Evolutionary conservation across 1,284 basidiomycete species (phyloP).

Genomic region (Phlebopus sp.): DNA sequence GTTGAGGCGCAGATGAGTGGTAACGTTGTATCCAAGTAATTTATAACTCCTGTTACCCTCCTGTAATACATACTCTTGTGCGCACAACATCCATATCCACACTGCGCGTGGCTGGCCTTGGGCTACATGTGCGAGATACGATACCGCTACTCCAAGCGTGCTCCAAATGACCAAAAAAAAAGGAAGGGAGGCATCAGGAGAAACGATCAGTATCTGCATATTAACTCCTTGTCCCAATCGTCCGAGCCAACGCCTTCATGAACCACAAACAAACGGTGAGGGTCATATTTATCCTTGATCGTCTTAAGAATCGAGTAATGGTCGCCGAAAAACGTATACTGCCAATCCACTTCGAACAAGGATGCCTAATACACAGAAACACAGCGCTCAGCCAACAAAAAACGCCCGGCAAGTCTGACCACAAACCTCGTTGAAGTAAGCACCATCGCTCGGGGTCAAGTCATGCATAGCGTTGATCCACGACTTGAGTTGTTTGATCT

Average conservation of each 20-base stretch:
- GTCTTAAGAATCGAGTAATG: conserved; percentile 38
- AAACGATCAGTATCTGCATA: conserved; percentile 14
- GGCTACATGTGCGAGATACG: no score
- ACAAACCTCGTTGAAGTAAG: conserved; percentile 44
- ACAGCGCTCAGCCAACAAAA: background rate
- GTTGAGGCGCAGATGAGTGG: conserved; percentile 9
- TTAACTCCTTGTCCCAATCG: conserved; percentile 30
- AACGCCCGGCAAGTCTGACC: no score
- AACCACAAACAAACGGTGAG: conserved; percentile 41
- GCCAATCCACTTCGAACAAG: conserved; percentile 33
- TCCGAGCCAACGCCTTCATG: conserved; percentile 40
- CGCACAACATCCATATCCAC: no score
- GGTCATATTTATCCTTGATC: conserved; percentile 47
- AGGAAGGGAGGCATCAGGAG: no score
- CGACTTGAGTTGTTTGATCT: conserved; percentile 20
- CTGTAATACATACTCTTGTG: conserved; percentile 20
- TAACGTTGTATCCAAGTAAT: conserved; percentile 24
- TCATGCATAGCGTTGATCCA: conserved; percentile 21
- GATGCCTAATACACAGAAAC: conserved; percentile 35
- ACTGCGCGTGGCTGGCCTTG: no score
- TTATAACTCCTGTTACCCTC: conserved; percentile 24
- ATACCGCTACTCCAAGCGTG: no score
- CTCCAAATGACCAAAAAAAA: no score
- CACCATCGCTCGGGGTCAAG: conserved; percentile 32
- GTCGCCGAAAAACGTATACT: conserved; percentile 42